A percentile compares a stretch with the other conserved stretches of the same genome.
Conservation (phyloP, 768 basidiomycete species). For the Rubroboletus pulcherrimus region DNA sequence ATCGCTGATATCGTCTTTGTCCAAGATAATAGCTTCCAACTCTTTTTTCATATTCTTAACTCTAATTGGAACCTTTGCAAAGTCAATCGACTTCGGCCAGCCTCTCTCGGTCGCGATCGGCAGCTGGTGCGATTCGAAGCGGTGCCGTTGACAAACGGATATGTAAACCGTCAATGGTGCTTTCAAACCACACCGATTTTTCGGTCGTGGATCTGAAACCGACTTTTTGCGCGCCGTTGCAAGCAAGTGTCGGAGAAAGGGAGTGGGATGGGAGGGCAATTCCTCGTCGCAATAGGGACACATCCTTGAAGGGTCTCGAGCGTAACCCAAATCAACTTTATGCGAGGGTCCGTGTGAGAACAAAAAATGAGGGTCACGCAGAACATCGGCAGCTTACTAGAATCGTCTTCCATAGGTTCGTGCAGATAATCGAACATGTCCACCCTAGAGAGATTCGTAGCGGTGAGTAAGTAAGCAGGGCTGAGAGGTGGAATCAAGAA, state of each 20-base stretch:
- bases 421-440: constrained; percentile 11
- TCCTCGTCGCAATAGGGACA: constrained; percentile 81
- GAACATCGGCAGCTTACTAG: constrained; percentile 31
- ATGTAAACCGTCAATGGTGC: constrained; percentile 53
- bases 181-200: constrained; percentile 63
- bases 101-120: constrained; percentile 68
- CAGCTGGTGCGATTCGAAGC: constrained; percentile 68
- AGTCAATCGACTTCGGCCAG: constrained; percentile 76
- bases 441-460: constrained; percentile 8
- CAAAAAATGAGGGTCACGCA: neutral
- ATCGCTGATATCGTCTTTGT: constrained; percentile 32
- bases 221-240: constrained; percentile 51
- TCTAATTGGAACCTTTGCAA: constrained; percentile 49
- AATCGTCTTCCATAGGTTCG: constrained; percentile 37
- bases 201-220: constrained; percentile 55
- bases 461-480: constrained; percentile 7
- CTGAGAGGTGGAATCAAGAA: neutral
- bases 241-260: constrained; percentile 53
- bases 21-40: constrained; percentile 51
- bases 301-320: constrained; percentile 59
- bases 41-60: constrained; percentile 47
- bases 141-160: constrained; percentile 71
- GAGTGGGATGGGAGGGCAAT: constrained; percentile 61
- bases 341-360: neutral
- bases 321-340: constrained; percentile 49